These are phyloP conservation scores for Pseudocohnilembus persalinus DNA, from an alignment of 169 alveolate genomes.

Conservation along the genomic window DNA sequence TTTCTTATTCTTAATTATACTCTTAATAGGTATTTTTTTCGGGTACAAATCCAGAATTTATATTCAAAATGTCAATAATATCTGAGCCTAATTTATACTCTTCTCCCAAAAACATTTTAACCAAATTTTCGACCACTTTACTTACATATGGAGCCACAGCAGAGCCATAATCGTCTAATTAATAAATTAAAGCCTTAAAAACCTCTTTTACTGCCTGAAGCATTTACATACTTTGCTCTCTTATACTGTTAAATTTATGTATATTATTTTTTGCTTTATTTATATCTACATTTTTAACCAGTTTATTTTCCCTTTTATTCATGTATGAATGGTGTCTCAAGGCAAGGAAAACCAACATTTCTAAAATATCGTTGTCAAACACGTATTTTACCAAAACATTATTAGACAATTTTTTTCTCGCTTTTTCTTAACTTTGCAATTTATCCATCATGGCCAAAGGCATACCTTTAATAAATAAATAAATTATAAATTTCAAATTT, in stretches of 20 bases:
- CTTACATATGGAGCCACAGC: conserved; percentile 61
- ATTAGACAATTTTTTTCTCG: conserved; percentile 37
- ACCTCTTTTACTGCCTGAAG: conserved; percentile 23
- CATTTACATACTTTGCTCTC: conserved; percentile 13
- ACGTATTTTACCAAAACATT: conserved; percentile 41
- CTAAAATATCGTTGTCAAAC: conserved; percentile 49
- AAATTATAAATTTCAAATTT: no score
- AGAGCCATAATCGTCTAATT: conserved; percentile 51
- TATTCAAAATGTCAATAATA: conserved; percentile 23
- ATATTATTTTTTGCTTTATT: conserved; percentile 3
- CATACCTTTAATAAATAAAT: no score
- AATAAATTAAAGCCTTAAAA: conserved; percentile 39
- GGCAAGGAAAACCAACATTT: conserved; percentile 56
- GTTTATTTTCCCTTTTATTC: background rate
- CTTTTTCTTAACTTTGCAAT: conserved; percentile 21
- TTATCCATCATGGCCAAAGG: conserved; percentile 17
- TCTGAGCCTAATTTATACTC: conserved; percentile 51
- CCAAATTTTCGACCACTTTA: conserved; percentile 41
- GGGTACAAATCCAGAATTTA: conserved; percentile 2
- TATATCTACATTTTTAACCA: background rate
- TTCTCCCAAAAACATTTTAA: conserved; percentile 53
- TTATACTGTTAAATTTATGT: background rate
- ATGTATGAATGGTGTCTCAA: conserved; percentile 42
- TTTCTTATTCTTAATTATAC: background rate
- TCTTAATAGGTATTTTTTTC: background rate